These are phyloP conservation scores for Ogataea sp. DNA, from an alignment of 805 yeast genomes.

Conservation along the genomic window DNA sequence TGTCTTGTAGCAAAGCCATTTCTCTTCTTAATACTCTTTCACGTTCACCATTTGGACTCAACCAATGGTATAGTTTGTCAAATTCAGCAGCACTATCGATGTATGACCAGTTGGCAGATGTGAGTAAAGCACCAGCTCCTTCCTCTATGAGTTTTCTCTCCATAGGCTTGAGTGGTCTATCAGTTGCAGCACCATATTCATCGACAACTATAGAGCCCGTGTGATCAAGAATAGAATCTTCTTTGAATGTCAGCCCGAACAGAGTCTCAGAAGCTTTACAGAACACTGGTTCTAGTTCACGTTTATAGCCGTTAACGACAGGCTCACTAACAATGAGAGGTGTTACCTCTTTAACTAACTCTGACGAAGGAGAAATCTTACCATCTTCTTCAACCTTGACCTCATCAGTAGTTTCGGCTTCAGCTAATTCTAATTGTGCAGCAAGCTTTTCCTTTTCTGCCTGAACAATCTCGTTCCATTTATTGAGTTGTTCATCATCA, in stretches of 20 bases:
- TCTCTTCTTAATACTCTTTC: constrained; percentile 64
- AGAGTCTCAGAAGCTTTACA: constrained; percentile 20
- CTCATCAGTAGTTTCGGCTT: background rate
- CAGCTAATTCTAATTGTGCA: background rate
- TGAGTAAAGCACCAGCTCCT: constrained; percentile 43
- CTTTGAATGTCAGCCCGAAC: constrained; percentile 24
- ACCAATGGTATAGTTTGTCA: constrained; percentile 49
- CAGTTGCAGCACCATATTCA: constrained; percentile 28
- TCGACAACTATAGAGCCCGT: constrained; percentile 23
- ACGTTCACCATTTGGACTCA: constrained; percentile 67
- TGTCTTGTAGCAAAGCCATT: constrained; percentile 41
- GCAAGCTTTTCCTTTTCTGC: constrained; percentile 2
- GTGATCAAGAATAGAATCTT: constrained; percentile 14
- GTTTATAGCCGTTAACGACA: too few relatives aligned
- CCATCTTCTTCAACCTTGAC: background rate
- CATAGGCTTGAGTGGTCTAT: constrained; percentile 21
- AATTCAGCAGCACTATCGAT: constrained; percentile 57
- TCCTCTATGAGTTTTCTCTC: constrained; percentile 68
- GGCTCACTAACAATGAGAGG: too few relatives aligned
- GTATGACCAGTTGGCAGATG: constrained; percentile 58
- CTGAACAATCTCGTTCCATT: constrained; percentile 12
- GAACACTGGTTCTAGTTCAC: constrained; percentile 6
- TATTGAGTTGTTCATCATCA: constrained; percentile 31
- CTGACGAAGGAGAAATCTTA: too few relatives aligned
- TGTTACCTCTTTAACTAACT: too few relatives aligned